These are phyloP conservation scores for Sporothrix protearum DNA, from an alignment of 2,329 filamentous ascomycete genomes.

Conservation along the genomic window DNA sequence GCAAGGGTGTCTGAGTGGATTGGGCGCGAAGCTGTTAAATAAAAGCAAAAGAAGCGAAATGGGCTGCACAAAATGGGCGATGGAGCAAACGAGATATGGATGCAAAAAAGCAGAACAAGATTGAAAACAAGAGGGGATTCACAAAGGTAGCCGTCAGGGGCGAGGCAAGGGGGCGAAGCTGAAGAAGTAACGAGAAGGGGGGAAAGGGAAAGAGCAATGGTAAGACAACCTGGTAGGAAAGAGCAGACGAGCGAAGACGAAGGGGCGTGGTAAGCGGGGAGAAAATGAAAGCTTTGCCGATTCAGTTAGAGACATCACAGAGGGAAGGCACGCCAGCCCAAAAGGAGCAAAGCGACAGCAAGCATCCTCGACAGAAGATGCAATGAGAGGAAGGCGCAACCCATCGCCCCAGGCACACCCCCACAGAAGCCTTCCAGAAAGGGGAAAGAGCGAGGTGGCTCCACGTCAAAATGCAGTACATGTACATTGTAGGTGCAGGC, in stretches of 20 bases:
- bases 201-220: neutral
- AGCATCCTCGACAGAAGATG: neutral
- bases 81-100: neutral
- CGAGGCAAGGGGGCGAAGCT: neutral
- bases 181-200: neutral
- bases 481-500: neutral
- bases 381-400: neutral
- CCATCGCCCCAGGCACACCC: neutral
- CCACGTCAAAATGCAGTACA: conserved; percentile 15
- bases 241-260: neutral
- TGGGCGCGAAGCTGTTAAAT: neutral
- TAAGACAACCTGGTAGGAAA: conserved; percentile 6
- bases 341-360: conserved; percentile 1
- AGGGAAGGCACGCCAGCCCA: conserved; percentile 2
- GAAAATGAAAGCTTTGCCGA: neutral
- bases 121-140: neutral
- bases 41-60: neutral
- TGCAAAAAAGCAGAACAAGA: neutral
- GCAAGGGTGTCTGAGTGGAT: conserved; percentile 4
- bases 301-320: neutral
- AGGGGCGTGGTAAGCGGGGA: neutral
- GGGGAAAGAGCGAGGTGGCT: conserved; percentile 16
- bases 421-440: neutral
- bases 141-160: neutral
- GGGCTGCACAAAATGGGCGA: neutral